Conservation (phyloP, 1,284 basidiomycete species). For the Boletus calvinii region DNA sequence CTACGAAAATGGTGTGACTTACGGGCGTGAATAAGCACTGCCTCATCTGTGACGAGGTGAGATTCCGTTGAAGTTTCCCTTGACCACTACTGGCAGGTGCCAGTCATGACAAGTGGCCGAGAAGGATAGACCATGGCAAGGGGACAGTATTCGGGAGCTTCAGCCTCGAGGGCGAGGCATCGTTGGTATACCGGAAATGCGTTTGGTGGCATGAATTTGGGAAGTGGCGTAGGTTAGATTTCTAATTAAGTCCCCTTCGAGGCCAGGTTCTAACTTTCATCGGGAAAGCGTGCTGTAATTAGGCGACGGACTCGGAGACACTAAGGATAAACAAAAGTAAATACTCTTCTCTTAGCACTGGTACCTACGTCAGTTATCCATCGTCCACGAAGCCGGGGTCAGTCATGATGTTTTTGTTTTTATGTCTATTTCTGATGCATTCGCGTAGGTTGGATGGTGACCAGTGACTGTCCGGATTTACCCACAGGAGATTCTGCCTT, state of each 20-base stretch:
- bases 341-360: no score
- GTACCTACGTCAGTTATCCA: no score
- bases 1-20: background rate
- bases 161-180: background rate
- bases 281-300: no score
- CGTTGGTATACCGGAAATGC: background rate
- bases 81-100: background rate
- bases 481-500: constrained; percentile 13
- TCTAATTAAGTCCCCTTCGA: no score
- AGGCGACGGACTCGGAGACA: no score
- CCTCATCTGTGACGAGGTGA: background rate
- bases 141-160: background rate
- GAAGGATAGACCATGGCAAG: background rate
- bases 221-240: no score
- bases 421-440: background rate
- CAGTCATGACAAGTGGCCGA: background rate
- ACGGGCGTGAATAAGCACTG: background rate
- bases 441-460: constrained; percentile 16
- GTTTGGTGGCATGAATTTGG: no score
- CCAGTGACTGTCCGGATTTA: constrained; percentile 18
- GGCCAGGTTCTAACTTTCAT: no score
- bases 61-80: background rate
- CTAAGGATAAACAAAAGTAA: no score
- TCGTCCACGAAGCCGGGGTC: no score
- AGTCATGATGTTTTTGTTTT: background rate